A percentile compares a stretch with the other conserved stretches of the same genome.
phyloP scores from a whole-genome alignment of 352 stramenopile genomes.

The Ophiocytium majus region DNA sequence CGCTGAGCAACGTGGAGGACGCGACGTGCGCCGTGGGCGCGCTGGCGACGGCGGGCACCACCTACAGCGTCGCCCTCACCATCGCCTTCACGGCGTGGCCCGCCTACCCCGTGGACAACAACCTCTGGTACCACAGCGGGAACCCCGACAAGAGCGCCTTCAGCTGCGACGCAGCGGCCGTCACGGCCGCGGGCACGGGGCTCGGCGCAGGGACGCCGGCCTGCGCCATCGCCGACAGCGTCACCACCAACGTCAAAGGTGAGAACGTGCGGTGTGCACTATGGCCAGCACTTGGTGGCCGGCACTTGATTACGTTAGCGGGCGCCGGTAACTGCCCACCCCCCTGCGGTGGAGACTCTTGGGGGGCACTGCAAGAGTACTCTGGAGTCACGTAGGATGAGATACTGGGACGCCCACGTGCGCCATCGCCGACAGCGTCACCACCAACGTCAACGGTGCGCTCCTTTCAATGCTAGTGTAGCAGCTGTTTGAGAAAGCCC shows the following conservation, averaged over 20 bases:
- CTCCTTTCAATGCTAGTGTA: no score
- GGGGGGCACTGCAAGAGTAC: no score
- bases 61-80: constrained; percentile 57
- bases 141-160: constrained; percentile 72
- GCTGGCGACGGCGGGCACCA: not conserved
- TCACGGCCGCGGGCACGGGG: constrained; percentile 53
- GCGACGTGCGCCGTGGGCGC: constrained; percentile 29
- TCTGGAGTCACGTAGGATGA: no score
- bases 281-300: no score
- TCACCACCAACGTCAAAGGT: constrained; percentile 55
- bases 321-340: no score
- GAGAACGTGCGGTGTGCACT: not conserved
- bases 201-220: constrained; percentile 58
- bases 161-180: constrained; percentile 68
- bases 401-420: constrained; percentile 64
- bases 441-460: constrained; percentile 53
- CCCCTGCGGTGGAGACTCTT: no score
- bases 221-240: constrained; percentile 69
- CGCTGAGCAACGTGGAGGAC: constrained; percentile 49
- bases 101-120: constrained; percentile 70
- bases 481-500: no score
- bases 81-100: constrained; percentile 68
- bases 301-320: no score
- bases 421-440: constrained; percentile 66
- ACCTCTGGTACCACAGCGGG: constrained; percentile 71